These are phyloP conservation scores for Aphanomyces stellatus DNA, from an alignment of 352 stramenopile genomes.

Conservation along the genomic window DNA sequence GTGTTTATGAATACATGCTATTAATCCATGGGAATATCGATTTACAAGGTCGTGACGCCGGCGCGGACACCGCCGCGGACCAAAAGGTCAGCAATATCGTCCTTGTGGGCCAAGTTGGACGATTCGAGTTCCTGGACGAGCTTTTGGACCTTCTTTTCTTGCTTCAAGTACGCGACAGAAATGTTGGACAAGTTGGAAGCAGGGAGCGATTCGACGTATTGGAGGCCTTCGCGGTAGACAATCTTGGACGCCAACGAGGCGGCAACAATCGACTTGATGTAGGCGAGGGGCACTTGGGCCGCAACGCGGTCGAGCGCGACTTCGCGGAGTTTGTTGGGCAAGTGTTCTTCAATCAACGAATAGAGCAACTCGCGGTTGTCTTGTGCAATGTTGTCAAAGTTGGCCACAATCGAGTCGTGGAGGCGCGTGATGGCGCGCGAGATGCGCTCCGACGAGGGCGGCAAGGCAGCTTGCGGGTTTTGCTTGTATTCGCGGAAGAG, in stretches of 20 bases:
- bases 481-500: conserved; percentile 97
- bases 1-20: neutral
- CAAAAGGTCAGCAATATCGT: conserved; percentile 67
- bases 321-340: conserved; percentile 91
- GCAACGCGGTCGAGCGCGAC: conserved; percentile 90
- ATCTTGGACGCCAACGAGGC: conserved; percentile 95
- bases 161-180: conserved; percentile 91
- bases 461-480: conserved; percentile 71
- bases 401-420: conserved; percentile 89
- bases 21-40: too few relatives aligned
- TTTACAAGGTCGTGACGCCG: conserved; percentile 23
- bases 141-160: conserved; percentile 89
- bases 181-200: conserved; percentile 86
- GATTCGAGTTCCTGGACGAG: conserved; percentile 63
- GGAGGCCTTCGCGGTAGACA: conserved; percentile 96
- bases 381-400: conserved; percentile 87
- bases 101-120: conserved; percentile 43
- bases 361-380: conserved; percentile 73
- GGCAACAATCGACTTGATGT: conserved; percentile 95
- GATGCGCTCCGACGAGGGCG: conserved; percentile 92
- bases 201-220: conserved; percentile 93
- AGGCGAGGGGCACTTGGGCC: conserved; percentile 89
- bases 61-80: conserved; percentile 64
- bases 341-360: conserved; percentile 85
- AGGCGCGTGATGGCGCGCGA: conserved; percentile 93